Evolutionary conservation across 202 grass and related monocot species (phyloP).

Genomic region (Carex arenaria): DNA sequence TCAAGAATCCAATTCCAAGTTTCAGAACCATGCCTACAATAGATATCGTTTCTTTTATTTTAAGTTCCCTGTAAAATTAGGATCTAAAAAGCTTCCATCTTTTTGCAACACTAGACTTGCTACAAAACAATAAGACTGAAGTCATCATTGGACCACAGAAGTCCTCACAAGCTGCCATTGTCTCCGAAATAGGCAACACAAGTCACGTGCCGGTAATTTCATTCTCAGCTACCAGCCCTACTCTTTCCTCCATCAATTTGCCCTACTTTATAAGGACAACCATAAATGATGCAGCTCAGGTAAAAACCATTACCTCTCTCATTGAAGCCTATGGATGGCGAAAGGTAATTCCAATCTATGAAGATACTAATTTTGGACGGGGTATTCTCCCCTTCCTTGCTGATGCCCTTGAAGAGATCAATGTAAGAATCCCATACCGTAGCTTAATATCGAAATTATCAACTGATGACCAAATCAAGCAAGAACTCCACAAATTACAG

Average conservation of each 20-base stretch:
- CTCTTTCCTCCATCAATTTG: neutral
- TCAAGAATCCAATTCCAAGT: no score
- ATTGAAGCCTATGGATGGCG: constrained; percentile 43
- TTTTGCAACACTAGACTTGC: constrained; percentile 34
- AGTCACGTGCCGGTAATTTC: constrained; percentile 38
- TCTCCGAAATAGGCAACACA: constrained; percentile 34
- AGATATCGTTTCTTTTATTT: neutral
- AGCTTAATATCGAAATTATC: constrained; percentile 26
- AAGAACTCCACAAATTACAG: constrained; percentile 45
- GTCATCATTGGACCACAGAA: constrained; percentile 42
- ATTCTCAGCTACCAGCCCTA: constrained; percentile 43
- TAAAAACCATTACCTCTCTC: constrained; percentile 35
- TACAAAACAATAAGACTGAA: constrained; percentile 32
- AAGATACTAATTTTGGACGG: constrained; percentile 37
- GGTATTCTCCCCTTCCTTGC: constrained; percentile 34
- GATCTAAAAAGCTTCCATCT: neutral
- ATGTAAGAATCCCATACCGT: constrained; percentile 17
- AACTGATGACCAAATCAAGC: constrained; percentile 27
- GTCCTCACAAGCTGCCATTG: constrained; percentile 36
- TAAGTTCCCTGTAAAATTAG: neutral
- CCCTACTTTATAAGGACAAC: constrained; percentile 49
- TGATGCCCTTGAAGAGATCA: constrained; percentile 24
- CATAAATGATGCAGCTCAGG: constrained; percentile 24
- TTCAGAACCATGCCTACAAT: neutral
- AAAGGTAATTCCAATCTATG: constrained; percentile 28